Base-by-base conservation (phyloP, 108 stramenopile genomes). In the Cylindrotheca fusiformis region DNA sequence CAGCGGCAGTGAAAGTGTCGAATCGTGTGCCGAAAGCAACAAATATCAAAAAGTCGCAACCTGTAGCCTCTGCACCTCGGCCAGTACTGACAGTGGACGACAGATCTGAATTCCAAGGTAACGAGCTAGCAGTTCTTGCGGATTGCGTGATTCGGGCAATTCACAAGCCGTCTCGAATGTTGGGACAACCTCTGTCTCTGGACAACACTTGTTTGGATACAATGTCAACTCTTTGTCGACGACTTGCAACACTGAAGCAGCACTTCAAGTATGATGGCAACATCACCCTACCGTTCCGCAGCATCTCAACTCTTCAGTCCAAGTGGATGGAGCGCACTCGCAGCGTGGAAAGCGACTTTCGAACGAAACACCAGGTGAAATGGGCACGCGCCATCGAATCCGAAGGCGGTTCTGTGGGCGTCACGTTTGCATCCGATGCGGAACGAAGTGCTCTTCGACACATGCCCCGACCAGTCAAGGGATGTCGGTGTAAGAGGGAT, bases 401-500 rank as follows among this genome's bases (percentile, higher is more conserved):
- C 55, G 58, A 72, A 44, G 44, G 32, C 20, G 58, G 52, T 25
- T 26, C 36, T 41, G 24, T 52, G 20, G 52, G 55, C 23, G 17
- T 51, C 0, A 64, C 56, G 6, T 73, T 67, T 44, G 57, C 78
- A 51, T 83, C 89, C 4, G 90, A 91, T 68, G 77, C 82, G 6
- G 67, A 76, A 70, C 65, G 90, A 52, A 80, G 72, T 30, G 48
- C 52, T 10, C 55, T 83, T 2, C 75, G 88, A 14, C 59, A 67
- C 12, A 33, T 72, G 19, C 81, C 87, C 17, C 76, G 84, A 23
- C 91, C 87, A 4, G 48, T 57, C 28, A 75, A 49, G 2, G 91
- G 91, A 10, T 92, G 91, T 72, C 68, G 74, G 44, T 92, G 91
- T 57, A 74, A 77, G 27, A 58, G 74, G 18, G 29, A 45, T 44